Evolutionary conservation across 169 alveolate genomes (phyloP).

Genomic region (Theileria equi): DNA sequence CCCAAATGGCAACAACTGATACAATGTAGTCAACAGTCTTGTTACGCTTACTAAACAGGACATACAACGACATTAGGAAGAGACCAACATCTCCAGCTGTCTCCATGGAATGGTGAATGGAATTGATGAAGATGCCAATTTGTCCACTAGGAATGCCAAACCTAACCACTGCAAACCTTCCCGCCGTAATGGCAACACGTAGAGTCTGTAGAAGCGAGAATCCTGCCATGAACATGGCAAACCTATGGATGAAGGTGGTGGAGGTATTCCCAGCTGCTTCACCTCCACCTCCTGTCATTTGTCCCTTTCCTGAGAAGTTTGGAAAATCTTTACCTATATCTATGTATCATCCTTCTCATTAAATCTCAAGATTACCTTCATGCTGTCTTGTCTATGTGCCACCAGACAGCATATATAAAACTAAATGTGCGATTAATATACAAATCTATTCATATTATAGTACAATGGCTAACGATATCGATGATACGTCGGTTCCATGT

Average conservation of each 20-base stretch:
- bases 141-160: background rate
- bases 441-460: too few species aligned
- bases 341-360: too few species aligned
- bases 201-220: constrained; percentile 5
- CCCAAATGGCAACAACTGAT: constrained; percentile 11
- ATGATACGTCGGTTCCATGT: too few species aligned
- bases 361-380: too few species aligned
- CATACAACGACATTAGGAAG: background rate
- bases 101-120: constrained; percentile 2
- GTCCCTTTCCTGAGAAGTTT: too few species aligned
- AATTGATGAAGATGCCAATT: constrained; percentile 16
- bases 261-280: too few species aligned
- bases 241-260: background rate
- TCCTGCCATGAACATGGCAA: constrained; percentile 17
- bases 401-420: too few species aligned
- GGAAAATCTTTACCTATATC: too few species aligned
- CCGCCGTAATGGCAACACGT: constrained; percentile 16
- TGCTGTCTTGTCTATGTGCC: too few species aligned
- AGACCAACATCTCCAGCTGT: background rate
- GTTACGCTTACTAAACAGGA: background rate
- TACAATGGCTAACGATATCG: too few species aligned
- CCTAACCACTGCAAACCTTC: constrained; percentile 18
- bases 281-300: too few species aligned
- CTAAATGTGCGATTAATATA: too few species aligned
- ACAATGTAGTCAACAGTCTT: background rate